Evolutionary conservation across 164 flowering plant species (phyloP).

Genomic region (Dillenia suffruticosa): DNA sequence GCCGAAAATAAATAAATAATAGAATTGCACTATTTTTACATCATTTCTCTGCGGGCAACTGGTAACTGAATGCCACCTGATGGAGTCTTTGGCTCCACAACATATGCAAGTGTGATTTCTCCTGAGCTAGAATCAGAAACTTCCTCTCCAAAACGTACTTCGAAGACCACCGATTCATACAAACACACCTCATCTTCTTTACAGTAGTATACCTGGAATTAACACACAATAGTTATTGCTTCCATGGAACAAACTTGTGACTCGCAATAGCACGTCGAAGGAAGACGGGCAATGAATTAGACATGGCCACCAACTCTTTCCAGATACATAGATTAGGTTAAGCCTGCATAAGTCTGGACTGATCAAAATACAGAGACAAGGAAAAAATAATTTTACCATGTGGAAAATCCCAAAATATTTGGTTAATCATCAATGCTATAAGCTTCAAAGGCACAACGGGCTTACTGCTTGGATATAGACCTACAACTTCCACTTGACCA

Average conservation of each 20-base stretch:
- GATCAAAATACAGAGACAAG: no score
- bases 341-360: no score
- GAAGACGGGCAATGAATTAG: not conserved
- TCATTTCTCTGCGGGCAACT: constrained; percentile 17
- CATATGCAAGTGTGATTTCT: constrained; percentile 46
- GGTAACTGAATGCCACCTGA: constrained; percentile 35
- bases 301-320: not conserved
- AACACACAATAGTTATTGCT: constrained; percentile 6
- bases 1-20: constrained; percentile 3
- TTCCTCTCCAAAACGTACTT: constrained; percentile 62
- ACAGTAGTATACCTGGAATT: constrained; percentile 80
- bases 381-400: no score
- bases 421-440: no score
- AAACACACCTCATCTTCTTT: constrained; percentile 94
- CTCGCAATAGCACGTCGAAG: not conserved
- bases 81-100: constrained; percentile 57
- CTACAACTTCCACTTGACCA: no score
- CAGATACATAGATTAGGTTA: no score
- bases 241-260: not conserved
- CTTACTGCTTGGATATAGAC: no score
- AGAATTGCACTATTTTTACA: constrained; percentile 8
- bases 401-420: no score
- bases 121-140: constrained; percentile 28
- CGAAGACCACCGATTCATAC: constrained; percentile 70
- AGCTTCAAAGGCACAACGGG: no score